Percentiles rank a stretch among this genome's conserved stretches.
Conservation (phyloP, 2,329 filamentous ascomycete species). For the Claviceps lovelessii region DNA sequence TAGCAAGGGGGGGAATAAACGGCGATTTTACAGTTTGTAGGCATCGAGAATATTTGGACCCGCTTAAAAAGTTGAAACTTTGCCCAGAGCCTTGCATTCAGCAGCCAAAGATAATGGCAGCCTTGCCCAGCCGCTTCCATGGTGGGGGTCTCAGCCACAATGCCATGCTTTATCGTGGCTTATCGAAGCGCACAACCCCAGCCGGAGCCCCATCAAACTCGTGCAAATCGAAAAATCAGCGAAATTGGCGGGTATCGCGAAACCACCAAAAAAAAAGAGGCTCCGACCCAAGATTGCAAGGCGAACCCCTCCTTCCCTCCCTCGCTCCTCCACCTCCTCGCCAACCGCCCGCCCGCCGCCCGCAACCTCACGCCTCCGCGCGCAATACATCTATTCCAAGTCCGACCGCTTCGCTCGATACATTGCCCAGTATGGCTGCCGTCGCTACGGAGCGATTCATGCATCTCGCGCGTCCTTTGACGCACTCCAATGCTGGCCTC, state of each 20-base stretch:
- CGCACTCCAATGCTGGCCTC: conserved; percentile 63
- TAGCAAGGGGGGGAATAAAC: neutral
- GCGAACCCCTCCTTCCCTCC: conserved; percentile 1
- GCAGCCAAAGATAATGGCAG: conserved; percentile 2
- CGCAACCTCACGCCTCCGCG: conserved; percentile 3
- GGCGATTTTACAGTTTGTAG: neutral
- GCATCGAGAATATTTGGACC: neutral
- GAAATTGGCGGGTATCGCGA: conserved; percentile 25
- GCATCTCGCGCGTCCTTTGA: conserved; percentile 84
- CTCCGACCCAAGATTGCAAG: neutral
- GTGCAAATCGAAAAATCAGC: conserved; percentile 29
- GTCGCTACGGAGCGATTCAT: conserved; percentile 71
- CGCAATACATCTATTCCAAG: neutral
- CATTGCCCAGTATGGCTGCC: conserved; percentile 58
- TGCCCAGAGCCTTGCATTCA: conserved; percentile 20
- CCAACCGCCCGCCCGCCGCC: conserved; percentile 5
- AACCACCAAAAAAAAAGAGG: conserved; percentile 2
- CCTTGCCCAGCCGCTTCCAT: conserved; percentile 19
- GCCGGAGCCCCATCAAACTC: conserved; percentile 23
- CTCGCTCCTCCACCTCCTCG: conserved; percentile 7
- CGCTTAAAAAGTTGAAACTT: conserved; percentile 8
- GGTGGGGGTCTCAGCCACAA: conserved; percentile 20
- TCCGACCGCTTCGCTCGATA: conserved; percentile 7
- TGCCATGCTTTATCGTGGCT: conserved; percentile 23
- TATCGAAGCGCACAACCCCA: conserved; percentile 43